Percentiles rank a stretch among this genome's conserved stretches.
phyloP scores from a whole-genome alignment of 164 flowering plant genomes.

The Cinnamomum chago region DNA sequence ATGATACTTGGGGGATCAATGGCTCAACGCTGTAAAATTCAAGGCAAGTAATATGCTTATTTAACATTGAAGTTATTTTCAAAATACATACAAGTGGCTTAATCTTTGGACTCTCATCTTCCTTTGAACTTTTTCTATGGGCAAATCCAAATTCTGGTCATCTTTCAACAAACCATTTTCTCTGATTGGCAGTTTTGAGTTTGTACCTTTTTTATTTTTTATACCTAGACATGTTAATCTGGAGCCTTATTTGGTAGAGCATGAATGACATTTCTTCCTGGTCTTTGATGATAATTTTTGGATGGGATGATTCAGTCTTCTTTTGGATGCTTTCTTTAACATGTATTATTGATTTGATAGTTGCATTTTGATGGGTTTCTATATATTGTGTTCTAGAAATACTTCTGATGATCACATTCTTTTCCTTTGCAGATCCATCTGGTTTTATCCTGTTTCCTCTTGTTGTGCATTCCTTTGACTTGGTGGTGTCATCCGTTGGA shows the following conservation, averaged over 20 bases:
- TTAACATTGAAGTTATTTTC: not conserved
- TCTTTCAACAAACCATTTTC: not conserved
- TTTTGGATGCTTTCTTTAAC: no score
- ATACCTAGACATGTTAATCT: no score
- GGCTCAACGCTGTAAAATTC: slow-evolving; percentile 92
- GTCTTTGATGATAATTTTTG: not conserved
- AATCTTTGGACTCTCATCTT: no score
- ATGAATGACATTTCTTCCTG: no score
- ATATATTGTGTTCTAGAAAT: not conserved
- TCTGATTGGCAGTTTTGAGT: not conserved
- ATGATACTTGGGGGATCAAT: slow-evolving; percentile 98
- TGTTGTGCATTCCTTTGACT: slow-evolving; percentile 95
- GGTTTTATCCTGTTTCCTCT: slow-evolving; percentile 98
- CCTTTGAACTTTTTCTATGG: not conserved
- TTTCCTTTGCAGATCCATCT: slow-evolving; percentile 75
- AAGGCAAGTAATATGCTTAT: slow-evolving; percentile 39
- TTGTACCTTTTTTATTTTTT: not conserved
- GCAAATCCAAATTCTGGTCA: not conserved
- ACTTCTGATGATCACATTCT: not conserved
- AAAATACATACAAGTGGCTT: no score
- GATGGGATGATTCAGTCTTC: no score
- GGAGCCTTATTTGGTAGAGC: no score
- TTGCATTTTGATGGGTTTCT: not conserved
- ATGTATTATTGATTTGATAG: not conserved
- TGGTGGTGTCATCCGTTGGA: slow-evolving; percentile 86